These are phyloP conservation scores for Exophiala sp. DNA, from an alignment of 2,329 filamentous ascomycete species.

Conservation along the genomic window DNA sequence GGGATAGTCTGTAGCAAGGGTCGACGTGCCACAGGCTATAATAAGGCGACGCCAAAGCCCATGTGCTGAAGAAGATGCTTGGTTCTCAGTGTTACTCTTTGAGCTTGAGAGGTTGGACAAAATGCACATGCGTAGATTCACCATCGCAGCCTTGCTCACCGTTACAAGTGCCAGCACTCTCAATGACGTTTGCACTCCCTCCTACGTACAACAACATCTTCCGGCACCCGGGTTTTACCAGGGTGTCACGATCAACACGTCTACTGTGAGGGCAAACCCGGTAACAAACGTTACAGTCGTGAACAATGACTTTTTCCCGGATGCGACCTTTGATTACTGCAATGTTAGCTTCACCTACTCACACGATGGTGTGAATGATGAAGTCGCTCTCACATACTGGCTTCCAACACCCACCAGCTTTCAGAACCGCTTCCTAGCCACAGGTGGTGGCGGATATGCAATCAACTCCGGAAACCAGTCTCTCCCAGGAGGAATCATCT, in stretches of 20 bases:
- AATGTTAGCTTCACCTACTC: constrained; percentile 48
- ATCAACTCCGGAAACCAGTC: constrained; percentile 40
- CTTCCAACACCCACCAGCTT: constrained; percentile 44
- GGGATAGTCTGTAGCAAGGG: no score
- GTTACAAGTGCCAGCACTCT: constrained; percentile 30
- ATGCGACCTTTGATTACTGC: constrained; percentile 34
- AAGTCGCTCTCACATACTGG: constrained; percentile 40
- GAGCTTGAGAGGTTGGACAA: no score
- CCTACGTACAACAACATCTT: constrained; percentile 41
- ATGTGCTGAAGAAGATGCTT: no score
- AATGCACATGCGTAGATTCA: no score
- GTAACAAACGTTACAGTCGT: constrained; percentile 38
- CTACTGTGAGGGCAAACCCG: constrained; percentile 39
- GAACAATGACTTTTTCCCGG: constrained; percentile 27
- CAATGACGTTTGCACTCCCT: constrained; percentile 41
- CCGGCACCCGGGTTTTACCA: constrained; percentile 43
- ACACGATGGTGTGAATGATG: constrained; percentile 39
- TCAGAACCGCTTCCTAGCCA: constrained; percentile 46
- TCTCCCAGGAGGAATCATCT: constrained; percentile 42
- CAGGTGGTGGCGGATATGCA: constrained; percentile 47
- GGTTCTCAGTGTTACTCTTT: no score
- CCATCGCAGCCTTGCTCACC: no score
- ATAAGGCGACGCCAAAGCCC: no score
- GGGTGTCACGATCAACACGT: constrained; percentile 42
- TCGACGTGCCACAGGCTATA: no score